Percentiles rank a stretch among this genome's conserved stretches.
phyloP scores from a whole-genome alignment of 2,329 filamentous ascomycete genomes.

The Alternaria alternata region DNA sequence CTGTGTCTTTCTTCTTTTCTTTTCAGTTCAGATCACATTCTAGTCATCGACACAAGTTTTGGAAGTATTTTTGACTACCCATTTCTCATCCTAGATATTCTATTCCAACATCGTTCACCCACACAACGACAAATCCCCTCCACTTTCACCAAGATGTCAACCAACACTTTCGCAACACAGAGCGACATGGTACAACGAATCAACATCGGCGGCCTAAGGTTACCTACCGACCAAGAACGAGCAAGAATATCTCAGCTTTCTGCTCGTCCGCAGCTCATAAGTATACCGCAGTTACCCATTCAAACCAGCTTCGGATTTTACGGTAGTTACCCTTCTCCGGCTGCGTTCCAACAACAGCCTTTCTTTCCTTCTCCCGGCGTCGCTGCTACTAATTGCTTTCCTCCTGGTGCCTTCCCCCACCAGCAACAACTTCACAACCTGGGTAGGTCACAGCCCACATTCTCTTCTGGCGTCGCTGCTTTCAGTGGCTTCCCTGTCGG shows the following conservation, averaged over 20 bases:
- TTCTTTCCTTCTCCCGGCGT: background rate
- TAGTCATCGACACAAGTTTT: background rate
- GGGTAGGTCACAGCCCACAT: background rate
- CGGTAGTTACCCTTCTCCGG: background rate
- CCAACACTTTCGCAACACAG: background rate
- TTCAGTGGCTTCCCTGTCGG: background rate
- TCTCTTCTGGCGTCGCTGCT: background rate
- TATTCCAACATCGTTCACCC: background rate
- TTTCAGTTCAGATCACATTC: background rate
- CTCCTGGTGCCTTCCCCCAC: background rate
- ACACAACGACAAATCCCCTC: background rate
- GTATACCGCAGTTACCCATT: background rate
- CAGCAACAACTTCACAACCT: background rate
- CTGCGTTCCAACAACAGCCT: background rate
- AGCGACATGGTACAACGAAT: background rate
- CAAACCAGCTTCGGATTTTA: background rate
- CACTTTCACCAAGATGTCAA: background rate
- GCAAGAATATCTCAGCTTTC: constrained; percentile 7
- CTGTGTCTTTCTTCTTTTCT: background rate
- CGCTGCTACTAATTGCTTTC: background rate
- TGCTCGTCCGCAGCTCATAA: background rate
- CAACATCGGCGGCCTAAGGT: background rate
- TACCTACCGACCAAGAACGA: background rate
- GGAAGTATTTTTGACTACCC: background rate
- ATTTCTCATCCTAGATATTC: no score